Evolutionary conservation across 441 rosid species (phyloP).

Genomic region (Francoa sonchifolia): DNA sequence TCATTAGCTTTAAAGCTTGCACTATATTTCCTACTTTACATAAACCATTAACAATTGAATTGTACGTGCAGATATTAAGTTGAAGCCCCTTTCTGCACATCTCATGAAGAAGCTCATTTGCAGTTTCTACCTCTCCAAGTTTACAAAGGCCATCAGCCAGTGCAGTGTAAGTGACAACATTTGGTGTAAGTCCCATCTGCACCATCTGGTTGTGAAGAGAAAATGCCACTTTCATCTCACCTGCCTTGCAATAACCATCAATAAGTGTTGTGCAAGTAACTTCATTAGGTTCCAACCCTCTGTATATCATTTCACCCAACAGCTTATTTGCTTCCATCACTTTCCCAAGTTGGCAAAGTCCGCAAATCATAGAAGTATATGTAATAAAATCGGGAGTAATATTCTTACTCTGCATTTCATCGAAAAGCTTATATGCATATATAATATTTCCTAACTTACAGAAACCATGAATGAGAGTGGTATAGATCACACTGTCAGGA

Average conservation of each 20-base stretch:
- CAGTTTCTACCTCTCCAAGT: constrained; percentile 59
- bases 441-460: constrained; percentile 45
- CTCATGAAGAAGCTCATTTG: constrained; percentile 85
- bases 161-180: constrained; percentile 71
- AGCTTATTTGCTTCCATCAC: constrained; percentile 50
- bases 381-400: constrained; percentile 53
- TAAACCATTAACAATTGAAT: constrained; percentile 63
- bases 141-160: constrained; percentile 81
- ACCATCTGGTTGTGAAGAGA: constrained; percentile 72
- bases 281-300: constrained; percentile 58
- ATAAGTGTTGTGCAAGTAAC: constrained; percentile 64
- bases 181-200: constrained; percentile 47
- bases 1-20: constrained; percentile 55
- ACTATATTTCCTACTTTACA: constrained; percentile 61
- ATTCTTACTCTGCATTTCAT: constrained; percentile 40
- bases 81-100: constrained; percentile 65
- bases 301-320: constrained; percentile 43
- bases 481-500: constrained; percentile 57
- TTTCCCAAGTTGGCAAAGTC: constrained; percentile 50
- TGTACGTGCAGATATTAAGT: constrained; percentile 59
- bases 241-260: constrained; percentile 75
- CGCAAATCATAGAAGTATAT: constrained; percentile 59
- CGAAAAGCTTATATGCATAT: constrained; percentile 40
- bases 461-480: constrained; percentile 71
- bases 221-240: constrained; percentile 61